Base-by-base conservation (phyloP, 2,329 filamentous ascomycete species). In the Paraphaeosphaeria sporulosa region DNA sequence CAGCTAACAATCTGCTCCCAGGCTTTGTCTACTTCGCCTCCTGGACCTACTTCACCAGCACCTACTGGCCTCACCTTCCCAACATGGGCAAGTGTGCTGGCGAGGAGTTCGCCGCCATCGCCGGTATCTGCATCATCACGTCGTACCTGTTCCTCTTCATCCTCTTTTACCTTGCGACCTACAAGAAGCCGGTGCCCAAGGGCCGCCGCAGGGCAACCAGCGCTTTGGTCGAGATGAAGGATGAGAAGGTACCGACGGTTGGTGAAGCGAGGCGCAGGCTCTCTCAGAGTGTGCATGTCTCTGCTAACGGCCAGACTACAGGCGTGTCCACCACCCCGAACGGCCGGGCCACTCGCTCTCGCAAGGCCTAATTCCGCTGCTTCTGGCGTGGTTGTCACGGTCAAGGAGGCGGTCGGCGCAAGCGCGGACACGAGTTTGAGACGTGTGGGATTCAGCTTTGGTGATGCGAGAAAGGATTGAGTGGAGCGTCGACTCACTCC, bases 141-240 rank as follows among this genome's bases (percentile, higher is more conserved):
- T 96, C 93, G 34, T 99, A 98, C 87, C 88, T 99, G 61, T 86
- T 98, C 65, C 91, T 99, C 69, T 99, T 99, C 89, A 97, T 99
- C 83, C 94, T 91, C 54, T 99, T 99, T 89, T 99, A 98, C 87
- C 86, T 96, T 71, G 93, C 93, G 68, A 99, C 94, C 63, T 99
- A 99, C 85, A 91, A 90, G 84, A 94, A 93, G 85, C 89, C 90
- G 64, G 87, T 88, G 79, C 87, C 87, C 76, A 94, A 93, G 85
- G 81, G 81, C 61, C 78, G 87, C 85, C 85, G 86, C 72, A 93
- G 90, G 71, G 91, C 92, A 73, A 94, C 92, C 80, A 95, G 94
- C 85, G 88, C 89, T 60, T 82, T 95, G 54, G 91, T 94, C 71
- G 93, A 96, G 78, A 93, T 94, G 82, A 91, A 92, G 77, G 86